Evolutionary conservation across 2,329 filamentous ascomycete species (phyloP), one percentile per base, ranked within the genome.

Genomic region (Aspergillus texensis): DNA sequence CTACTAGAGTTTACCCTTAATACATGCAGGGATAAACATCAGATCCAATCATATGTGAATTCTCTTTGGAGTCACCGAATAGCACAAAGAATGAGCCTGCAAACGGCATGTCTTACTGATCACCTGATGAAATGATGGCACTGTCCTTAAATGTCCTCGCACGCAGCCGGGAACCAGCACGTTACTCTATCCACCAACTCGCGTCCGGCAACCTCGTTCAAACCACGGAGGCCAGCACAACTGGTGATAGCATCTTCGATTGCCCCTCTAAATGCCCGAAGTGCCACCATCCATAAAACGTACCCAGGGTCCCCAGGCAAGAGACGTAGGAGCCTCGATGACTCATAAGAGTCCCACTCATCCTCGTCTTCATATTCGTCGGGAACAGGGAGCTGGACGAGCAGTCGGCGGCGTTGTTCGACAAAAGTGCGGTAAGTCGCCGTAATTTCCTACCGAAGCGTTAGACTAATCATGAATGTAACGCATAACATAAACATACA

Each of bases 291-390:
- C 39, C 39, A n/a, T n/a, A n/a, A 8, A 19, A 41, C 3, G 9
- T 41, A 41, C 39, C 8, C 19, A 19, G 39, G 8, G 16, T 41
- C 39, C 2, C 39, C 39, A n/a, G 39, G 39, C 16, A 41, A n/a
- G 8, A 41, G 16, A 41, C 39, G 39, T 8, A 41, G 9, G 39
- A 41, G 39, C 39, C 3, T n/a, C 39, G 39, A 41, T 0, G 39
- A 41, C 39, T 2, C 1, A 10, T 41, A 41, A n/a, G 6, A 9
- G 0, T 41, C 39, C 39, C 39, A 41, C 8, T n/a, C 16, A 1
- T 41, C 6, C 39, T 41, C 19, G 2, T 1, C 16, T 0, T 1
- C 39, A 41, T 41, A 0, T 9, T 41, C 0, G 6, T 3, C 6
- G 16, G 19, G 39, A 41, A 41, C 6, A 9, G 16, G 2, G 0